Evolutionary conservation across 1,284 basidiomycete genomes (phyloP).

Genomic region (Trichosporon inkin): DNA sequence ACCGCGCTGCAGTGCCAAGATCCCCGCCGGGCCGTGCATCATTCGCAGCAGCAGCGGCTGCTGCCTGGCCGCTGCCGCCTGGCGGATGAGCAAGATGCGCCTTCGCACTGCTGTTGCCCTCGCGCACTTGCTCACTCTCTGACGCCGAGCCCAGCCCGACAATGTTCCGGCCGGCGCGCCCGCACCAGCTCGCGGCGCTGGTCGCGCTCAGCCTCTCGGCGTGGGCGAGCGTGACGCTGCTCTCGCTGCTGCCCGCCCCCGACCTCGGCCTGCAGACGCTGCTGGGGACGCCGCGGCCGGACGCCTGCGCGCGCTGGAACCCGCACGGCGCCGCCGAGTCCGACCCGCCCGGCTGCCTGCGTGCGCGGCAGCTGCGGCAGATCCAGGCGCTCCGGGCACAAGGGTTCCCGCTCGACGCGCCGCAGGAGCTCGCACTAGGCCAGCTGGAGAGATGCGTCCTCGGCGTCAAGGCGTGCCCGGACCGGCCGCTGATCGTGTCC

Average conservation of each 20-base stretch:
- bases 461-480: constrained; percentile 27
- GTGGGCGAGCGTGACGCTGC: not conserved
- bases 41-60: no score
- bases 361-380: constrained; percentile 38
- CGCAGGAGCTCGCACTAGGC: constrained; percentile 18
- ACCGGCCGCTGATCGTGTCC: constrained; percentile 34
- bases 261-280: not conserved
- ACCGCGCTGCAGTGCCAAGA: no score
- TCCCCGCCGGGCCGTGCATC: no score
- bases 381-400: constrained; percentile 23
- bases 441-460: constrained; percentile 33
- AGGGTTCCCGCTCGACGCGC: constrained; percentile 5
- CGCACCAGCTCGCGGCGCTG: not conserved
- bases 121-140: no score
- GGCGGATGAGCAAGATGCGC: no score
- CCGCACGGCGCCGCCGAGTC: constrained; percentile 16
- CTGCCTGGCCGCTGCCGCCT: no score
- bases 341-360: constrained; percentile 34
- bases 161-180: not conserved
- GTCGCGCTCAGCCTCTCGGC: not conserved
- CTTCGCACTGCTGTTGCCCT: no score
- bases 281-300: not conserved
- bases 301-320: constrained; percentile 26
- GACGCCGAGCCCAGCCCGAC: no score
- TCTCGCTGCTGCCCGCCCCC: not conserved